Evolutionary conservation across 805 yeast species (phyloP).

Genomic region (Candida arabinofermentans): DNA sequence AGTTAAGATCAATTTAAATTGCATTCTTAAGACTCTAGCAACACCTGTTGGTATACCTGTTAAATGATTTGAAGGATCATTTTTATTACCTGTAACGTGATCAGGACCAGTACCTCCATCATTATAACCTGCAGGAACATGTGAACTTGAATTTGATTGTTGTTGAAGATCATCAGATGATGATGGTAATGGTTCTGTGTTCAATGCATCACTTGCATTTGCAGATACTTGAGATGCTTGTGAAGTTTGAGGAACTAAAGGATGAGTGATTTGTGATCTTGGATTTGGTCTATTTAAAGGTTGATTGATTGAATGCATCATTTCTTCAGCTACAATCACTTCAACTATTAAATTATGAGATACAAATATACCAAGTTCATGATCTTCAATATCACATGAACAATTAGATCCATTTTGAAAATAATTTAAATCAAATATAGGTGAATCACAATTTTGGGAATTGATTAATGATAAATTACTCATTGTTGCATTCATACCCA

Average conservation of each 20-base stretch:
- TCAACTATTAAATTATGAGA: constrained; percentile 78
- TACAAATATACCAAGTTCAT: constrained; percentile 71
- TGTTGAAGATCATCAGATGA: too few relatives aligned
- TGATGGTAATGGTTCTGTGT: constrained; percentile 5
- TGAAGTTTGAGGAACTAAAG: constrained; percentile 14
- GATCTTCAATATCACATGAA: constrained; percentile 79
- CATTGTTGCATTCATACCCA: constrained; percentile 33
- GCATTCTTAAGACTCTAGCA: constrained; percentile 93
- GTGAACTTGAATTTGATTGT: too few relatives aligned
- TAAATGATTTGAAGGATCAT: constrained; percentile 26
- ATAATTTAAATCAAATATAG: constrained; percentile 23
- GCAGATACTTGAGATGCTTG: constrained; percentile 1
- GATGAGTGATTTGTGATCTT: constrained; percentile 32
- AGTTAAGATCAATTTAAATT: constrained; percentile 75
- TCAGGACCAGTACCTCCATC: constrained; percentile 32
- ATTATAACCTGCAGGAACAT: constrained; percentile 7
- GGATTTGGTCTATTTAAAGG: constrained; percentile 35
- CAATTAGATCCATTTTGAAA: constrained; percentile 42
- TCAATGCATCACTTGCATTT: constrained; percentile 2
- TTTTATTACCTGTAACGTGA: constrained; percentile 23
- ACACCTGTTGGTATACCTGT: constrained; percentile 88
- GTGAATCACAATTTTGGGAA: constrained; percentile 31
- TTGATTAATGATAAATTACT: constrained; percentile 27
- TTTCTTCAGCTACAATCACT: constrained; percentile 91
- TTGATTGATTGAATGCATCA: constrained; percentile 35